Evolutionary conservation across 768 basidiomycete genomes (phyloP).

Genomic region (Tylopilus felleus): DNA sequence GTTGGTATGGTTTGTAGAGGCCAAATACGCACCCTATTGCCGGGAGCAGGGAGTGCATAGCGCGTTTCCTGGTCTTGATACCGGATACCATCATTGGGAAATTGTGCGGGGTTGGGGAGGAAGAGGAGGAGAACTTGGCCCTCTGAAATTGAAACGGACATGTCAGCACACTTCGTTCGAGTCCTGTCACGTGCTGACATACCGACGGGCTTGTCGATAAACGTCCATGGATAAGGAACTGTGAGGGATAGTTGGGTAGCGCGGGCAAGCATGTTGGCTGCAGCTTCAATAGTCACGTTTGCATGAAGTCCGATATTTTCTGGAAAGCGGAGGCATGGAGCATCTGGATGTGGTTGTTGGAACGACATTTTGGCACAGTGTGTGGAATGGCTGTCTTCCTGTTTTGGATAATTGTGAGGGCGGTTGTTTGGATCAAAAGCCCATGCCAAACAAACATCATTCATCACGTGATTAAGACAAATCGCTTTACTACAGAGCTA

Average conservation of each 20-base stretch:
- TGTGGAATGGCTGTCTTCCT: conserved; percentile 1
- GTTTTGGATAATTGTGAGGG: conserved; percentile 9
- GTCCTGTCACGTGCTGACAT: conserved; percentile 15
- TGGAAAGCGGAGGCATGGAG: conserved; percentile 68
- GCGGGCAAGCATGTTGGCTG: conserved; percentile 57
- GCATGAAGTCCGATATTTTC: conserved; percentile 58
- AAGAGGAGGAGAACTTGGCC: conserved; percentile 67
- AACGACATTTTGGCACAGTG: conserved; percentile 24
- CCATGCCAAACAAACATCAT: conserved; percentile 24
- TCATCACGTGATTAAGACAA: conserved; percentile 8
- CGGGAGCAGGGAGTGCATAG: conserved; percentile 45
- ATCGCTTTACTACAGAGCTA: no score
- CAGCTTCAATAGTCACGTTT: conserved; percentile 53
- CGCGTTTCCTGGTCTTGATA: conserved; percentile 72
- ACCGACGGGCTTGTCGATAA: conserved; percentile 78
- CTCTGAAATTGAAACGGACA: conserved; percentile 37
- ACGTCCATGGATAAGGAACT: conserved; percentile 68
- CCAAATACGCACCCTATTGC: conserved; percentile 51
- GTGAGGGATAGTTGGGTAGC: conserved; percentile 54
- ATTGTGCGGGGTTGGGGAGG: conserved; percentile 53
- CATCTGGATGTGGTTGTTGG: conserved; percentile 53
- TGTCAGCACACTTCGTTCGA: neutral
- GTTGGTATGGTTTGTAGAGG: neutral
- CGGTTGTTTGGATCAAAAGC: conserved; percentile 32
- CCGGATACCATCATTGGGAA: conserved; percentile 75